These are phyloP conservation scores for Blastocystis sp. DNA, from an alignment of 352 stramenopile genomes.

Conservation along the genomic window DNA sequence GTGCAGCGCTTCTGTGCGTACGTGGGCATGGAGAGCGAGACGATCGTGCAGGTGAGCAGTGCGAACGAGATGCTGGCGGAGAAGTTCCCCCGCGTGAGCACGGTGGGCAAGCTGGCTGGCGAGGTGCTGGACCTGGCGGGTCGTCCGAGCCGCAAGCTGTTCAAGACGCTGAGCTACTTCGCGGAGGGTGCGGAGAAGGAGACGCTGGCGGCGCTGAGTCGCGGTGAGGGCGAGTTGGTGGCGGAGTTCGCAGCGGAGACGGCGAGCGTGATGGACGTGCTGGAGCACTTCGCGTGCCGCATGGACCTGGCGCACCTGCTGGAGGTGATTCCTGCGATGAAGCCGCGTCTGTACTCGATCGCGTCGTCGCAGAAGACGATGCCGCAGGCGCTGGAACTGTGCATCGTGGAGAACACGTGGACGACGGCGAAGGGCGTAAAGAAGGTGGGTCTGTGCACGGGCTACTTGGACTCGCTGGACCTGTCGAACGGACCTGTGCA, in stretches of 20 bases:
- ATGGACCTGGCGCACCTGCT: slow-evolving; percentile 68
- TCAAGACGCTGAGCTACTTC: slow-evolving; percentile 67
- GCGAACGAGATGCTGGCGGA: slow-evolving; percentile 53
- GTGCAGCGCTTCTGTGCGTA: slow-evolving; percentile 68
- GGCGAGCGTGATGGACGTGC: slow-evolving; percentile 65
- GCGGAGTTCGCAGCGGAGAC: slow-evolving; percentile 66
- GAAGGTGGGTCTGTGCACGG: slow-evolving; percentile 79
- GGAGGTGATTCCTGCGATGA: slow-evolving; percentile 69
- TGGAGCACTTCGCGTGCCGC: slow-evolving; percentile 70
- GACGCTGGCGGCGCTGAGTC: slow-evolving; percentile 40
- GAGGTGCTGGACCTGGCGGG: slow-evolving; percentile 73
- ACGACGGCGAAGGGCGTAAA: slow-evolving; percentile 69
- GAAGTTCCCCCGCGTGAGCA: slow-evolving; percentile 65
- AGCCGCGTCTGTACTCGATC: slow-evolving; percentile 76
- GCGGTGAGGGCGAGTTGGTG: background rate
- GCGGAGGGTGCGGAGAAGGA: slow-evolving; percentile 65
- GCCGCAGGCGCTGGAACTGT: slow-evolving; percentile 70
- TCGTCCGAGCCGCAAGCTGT: slow-evolving; percentile 72
- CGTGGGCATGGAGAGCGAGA: slow-evolving; percentile 68
- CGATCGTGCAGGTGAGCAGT: slow-evolving; percentile 67
- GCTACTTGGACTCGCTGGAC: slow-evolving; percentile 71
- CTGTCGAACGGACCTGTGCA: slow-evolving; percentile 56
- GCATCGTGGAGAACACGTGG: slow-evolving; percentile 75
- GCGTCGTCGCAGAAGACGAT: slow-evolving; percentile 75
- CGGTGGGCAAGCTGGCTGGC: slow-evolving; percentile 71